Evolutionary conservation across 148 eudicot species (phyloP).

Genomic region (Talinum fruticosum): DNA sequence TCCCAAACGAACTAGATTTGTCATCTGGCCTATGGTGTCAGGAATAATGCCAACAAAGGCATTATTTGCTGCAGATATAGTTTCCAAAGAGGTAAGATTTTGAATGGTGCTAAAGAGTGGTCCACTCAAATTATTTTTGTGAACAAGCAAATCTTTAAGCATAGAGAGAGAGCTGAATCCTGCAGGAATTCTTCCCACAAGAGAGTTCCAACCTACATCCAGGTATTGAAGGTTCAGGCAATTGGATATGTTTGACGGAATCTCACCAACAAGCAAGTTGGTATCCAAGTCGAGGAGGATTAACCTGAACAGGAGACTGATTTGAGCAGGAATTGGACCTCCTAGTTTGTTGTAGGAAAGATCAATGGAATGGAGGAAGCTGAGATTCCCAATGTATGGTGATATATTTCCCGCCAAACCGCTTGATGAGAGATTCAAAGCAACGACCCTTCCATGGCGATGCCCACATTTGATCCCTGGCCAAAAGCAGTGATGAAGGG

Average conservation of each 20-base stretch:
- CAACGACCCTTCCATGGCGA: background rate
- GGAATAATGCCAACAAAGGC: constrained; percentile 30
- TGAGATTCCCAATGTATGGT: background rate
- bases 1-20: constrained; percentile 5
- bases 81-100: background rate
- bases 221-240: background rate
- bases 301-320: background rate
- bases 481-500: background rate
- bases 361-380: background rate
- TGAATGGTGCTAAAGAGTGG: background rate
- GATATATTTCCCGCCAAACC: constrained; percentile 25
- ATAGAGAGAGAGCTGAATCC: background rate
- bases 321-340: background rate
- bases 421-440: constrained; percentile 27
- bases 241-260: background rate
- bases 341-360: background rate
- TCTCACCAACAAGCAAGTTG: background rate
- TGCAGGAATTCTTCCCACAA: background rate
- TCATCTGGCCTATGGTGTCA: constrained; percentile 21
- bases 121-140: background rate
- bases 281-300: background rate
- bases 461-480: background rate
- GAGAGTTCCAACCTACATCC: background rate
- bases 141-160: background rate
- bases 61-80: background rate